These are phyloP conservation scores for Setomelanomma holmii DNA, from an alignment of 2,329 filamentous ascomycete species.

Conservation along the genomic window DNA sequence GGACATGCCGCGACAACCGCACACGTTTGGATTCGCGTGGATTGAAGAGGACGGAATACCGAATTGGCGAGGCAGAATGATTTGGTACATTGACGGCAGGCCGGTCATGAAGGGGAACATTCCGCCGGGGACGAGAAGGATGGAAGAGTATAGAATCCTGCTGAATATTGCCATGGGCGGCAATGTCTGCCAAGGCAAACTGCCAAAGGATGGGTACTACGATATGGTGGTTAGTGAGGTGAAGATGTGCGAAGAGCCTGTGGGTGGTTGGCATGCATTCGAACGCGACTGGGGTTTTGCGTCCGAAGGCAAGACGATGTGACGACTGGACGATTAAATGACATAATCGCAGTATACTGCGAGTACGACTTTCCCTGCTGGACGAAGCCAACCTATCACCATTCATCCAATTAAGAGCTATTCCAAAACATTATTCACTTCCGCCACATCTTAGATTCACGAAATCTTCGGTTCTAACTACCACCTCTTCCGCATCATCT, in stretches of 20 bases:
- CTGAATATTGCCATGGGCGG: slow-evolving; percentile 70
- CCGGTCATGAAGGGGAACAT: slow-evolving; percentile 65
- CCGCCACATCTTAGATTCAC: too few species aligned
- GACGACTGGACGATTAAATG: background rate
- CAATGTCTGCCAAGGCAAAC: slow-evolving; percentile 62
- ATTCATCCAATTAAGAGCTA: background rate
- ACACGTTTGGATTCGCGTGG: slow-evolving; percentile 66
- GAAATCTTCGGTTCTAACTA: too few species aligned
- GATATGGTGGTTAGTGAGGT: slow-evolving; percentile 64
- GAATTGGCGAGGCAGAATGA: slow-evolving; percentile 55
- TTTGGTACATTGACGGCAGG: slow-evolving; percentile 67
- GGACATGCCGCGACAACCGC: slow-evolving; percentile 55
- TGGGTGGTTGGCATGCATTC: slow-evolving; percentile 64
- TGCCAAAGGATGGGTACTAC: slow-evolving; percentile 62
- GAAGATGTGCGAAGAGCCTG: slow-evolving; percentile 60
- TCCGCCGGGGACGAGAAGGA: slow-evolving; percentile 60
- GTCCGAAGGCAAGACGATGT: slow-evolving; percentile 35
- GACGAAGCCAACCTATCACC: too few species aligned
- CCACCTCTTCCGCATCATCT: too few species aligned
- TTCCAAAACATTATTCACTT: too few species aligned
- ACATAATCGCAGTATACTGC: background rate
- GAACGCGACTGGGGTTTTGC: slow-evolving; percentile 58
- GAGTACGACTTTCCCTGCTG: background rate
- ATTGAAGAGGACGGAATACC: slow-evolving; percentile 54
- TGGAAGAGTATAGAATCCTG: slow-evolving; percentile 64